A percentile compares a stretch with the other conserved stretches of the same genome.
These are phyloP conservation scores for Dictyostelium intermedium DNA, from an alignment of 78 protist species.

Conservation along the genomic window DNA sequence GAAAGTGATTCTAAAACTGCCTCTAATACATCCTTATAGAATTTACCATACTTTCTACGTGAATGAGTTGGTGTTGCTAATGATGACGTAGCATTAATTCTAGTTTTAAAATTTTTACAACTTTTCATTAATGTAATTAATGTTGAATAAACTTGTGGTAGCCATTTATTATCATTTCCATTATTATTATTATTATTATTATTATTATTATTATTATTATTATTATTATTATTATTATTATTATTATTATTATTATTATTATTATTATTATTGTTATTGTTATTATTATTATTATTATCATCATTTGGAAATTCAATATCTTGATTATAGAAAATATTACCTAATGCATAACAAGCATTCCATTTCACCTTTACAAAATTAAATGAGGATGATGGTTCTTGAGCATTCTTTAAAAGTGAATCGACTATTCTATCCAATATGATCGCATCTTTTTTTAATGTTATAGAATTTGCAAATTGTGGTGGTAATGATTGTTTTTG, in stretches of 20 bases:
- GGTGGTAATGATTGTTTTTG: neutral
- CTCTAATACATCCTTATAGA: constrained; percentile 17
- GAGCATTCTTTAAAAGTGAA: constrained; percentile 46
- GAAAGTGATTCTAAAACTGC: neutral
- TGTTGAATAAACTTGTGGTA: constrained; percentile 37
- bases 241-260: neutral
- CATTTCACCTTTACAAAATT: constrained; percentile 78
- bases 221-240: neutral
- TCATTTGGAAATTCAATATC: constrained; percentile 32
- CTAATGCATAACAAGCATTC: constrained; percentile 78
- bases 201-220: neutral
- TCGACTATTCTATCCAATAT: constrained; percentile 41
- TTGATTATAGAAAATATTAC: constrained; percentile 58
- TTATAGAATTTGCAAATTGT: neutral
- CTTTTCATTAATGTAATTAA: neutral
- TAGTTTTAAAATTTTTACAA: constrained; percentile 68
- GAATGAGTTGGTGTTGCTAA: constrained; percentile 37
- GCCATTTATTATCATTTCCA: neutral
- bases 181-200: neutral
- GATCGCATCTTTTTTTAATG: constrained; percentile 2
- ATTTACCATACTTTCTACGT: constrained; percentile 15
- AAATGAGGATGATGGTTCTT: constrained; percentile 64
- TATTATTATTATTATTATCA: too few relatives aligned
- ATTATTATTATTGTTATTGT: neutral
- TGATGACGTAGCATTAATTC: constrained; percentile 62